A percentile compares a stretch with the other conserved stretches of the same genome.
Evolutionary conservation across 2,329 filamentous ascomycete genomes (phyloP).

Genomic region (Diaporthe ilicicola): DNA sequence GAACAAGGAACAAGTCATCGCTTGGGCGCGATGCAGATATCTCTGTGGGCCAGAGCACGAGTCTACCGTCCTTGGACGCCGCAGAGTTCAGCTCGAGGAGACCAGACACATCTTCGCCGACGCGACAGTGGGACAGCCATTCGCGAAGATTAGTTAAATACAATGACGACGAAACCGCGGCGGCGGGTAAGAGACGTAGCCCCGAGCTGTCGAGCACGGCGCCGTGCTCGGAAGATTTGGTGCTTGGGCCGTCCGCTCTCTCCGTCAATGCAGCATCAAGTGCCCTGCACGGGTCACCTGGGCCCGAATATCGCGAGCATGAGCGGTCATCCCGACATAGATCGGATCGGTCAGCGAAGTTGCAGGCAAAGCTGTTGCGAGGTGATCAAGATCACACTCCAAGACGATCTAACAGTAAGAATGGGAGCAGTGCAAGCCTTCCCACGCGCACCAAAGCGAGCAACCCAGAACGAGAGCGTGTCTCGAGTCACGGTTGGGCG

Average conservation of each 20-base stretch:
- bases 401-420: slow-evolving; percentile 35
- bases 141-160: slow-evolving; percentile 58
- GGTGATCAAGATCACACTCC: slow-evolving; percentile 30
- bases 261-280: slow-evolving; percentile 66
- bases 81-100: slow-evolving; percentile 32
- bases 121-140: slow-evolving; percentile 62
- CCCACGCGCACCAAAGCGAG: slow-evolving; percentile 34
- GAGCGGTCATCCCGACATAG: slow-evolving; percentile 25
- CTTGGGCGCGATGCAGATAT: slow-evolving; percentile 35
- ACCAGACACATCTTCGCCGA: slow-evolving; percentile 42
- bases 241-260: slow-evolving; percentile 53
- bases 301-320: slow-evolving; percentile 37
- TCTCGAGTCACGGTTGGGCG: slow-evolving; percentile 19
- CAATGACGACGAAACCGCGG: slow-evolving; percentile 44
- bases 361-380: slow-evolving; percentile 16
- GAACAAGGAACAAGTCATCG: slow-evolving; percentile 47
- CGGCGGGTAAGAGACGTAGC: slow-evolving; percentile 40
- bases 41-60: slow-evolving; percentile 8
- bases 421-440: slow-evolving; percentile 38
- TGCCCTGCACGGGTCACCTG: slow-evolving; percentile 52
- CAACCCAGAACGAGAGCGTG: slow-evolving; percentile 20
- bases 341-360: slow-evolving; percentile 4
- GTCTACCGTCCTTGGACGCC: slow-evolving; percentile 15
- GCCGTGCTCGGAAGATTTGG: slow-evolving; percentile 52
- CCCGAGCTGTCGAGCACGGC: slow-evolving; percentile 39